A percentile compares a stretch with the other conserved stretches of the same genome.
Conservation (phyloP, 495 filamentous ascomycete genomes). For the Hyaloscypha hepaticicola region DNA sequence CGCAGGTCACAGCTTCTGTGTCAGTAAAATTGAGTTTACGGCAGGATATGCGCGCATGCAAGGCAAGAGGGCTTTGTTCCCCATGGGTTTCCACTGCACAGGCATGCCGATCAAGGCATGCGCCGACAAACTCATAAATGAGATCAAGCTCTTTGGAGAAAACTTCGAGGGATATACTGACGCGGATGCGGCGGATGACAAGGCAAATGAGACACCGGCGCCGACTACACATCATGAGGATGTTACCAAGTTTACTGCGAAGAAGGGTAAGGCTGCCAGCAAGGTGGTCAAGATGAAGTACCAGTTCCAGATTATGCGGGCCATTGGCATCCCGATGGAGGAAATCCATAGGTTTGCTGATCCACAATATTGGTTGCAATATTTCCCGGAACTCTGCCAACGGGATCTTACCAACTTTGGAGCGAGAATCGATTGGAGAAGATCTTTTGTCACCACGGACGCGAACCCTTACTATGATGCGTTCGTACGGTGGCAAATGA, state of each 20-base stretch:
- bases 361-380: constrained; percentile 80
- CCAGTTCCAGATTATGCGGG: constrained; percentile 87
- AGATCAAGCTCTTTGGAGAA: constrained; percentile 84
- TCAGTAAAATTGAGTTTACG: constrained; percentile 88
- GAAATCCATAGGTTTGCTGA: constrained; percentile 94
- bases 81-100: constrained; percentile 92
- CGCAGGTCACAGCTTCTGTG: constrained; percentile 87
- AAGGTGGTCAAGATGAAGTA: constrained; percentile 90
- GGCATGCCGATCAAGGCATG: constrained; percentile 98
- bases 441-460: constrained; percentile 91
- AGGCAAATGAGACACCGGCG: constrained; percentile 29
- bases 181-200: constrained; percentile 26
- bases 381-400: constrained; percentile 81
- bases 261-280: constrained; percentile 90
- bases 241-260: constrained; percentile 85
- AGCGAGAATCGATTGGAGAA: constrained; percentile 85
- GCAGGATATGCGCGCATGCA: constrained; percentile 83
- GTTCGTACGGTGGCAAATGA: constrained; percentile 98
- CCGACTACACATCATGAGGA: constrained; percentile 56
- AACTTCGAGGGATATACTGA: constrained; percentile 70
- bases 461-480: constrained; percentile 97
- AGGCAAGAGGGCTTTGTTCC: constrained; percentile 82
- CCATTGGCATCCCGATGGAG: constrained; percentile 75
- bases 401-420: constrained; percentile 82
- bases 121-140: constrained; percentile 88